These are phyloP conservation scores for Fusarium buharicum DNA, from an alignment of 2,329 filamentous ascomycete genomes.

Conservation along the genomic window DNA sequence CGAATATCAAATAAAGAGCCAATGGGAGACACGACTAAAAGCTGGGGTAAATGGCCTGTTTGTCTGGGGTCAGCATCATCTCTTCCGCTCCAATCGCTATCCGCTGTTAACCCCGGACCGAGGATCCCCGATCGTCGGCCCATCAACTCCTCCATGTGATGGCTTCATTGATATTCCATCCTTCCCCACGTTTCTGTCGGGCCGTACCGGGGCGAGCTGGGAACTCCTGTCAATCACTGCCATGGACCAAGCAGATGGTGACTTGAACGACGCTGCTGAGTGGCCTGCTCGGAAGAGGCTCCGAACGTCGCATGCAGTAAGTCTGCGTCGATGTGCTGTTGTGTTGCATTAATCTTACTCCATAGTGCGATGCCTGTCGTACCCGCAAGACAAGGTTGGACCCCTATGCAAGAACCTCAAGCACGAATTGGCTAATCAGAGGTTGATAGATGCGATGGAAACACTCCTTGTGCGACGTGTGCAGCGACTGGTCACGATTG, in stretches of 20 bases:
- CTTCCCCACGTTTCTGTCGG: constrained; percentile 43
- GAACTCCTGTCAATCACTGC: constrained; percentile 20
- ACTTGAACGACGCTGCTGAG: constrained; percentile 34
- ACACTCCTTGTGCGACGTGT: constrained; percentile 57
- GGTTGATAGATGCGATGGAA: constrained; percentile 57
- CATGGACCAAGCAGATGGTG: constrained; percentile 43
- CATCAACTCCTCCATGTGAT: constrained; percentile 7
- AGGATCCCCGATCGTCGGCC: constrained; percentile 24
- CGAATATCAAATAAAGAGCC: constrained; percentile 6
- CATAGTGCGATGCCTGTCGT: constrained; percentile 60
- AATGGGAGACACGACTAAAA: constrained; percentile 6
- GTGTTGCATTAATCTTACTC: neutral
- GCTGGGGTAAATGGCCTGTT: constrained; percentile 18
- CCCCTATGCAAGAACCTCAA: neutral
- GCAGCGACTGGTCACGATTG: constrained; percentile 52
- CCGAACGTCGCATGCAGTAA: constrained; percentile 56
- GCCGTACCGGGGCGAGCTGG: constrained; percentile 48
- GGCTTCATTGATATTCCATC: neutral
- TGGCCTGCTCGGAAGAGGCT: constrained; percentile 54
- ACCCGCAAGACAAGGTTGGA: constrained; percentile 58
- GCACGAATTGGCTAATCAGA: constrained; percentile 14
- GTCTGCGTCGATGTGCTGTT: constrained; percentile 15
- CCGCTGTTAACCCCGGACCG: constrained; percentile 22
- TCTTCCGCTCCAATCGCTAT: constrained; percentile 33
- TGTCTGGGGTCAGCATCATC: neutral